Evolutionary conservation across 1,284 basidiomycete species (phyloP).

Genomic region (Moniliophthora roreri): DNA sequence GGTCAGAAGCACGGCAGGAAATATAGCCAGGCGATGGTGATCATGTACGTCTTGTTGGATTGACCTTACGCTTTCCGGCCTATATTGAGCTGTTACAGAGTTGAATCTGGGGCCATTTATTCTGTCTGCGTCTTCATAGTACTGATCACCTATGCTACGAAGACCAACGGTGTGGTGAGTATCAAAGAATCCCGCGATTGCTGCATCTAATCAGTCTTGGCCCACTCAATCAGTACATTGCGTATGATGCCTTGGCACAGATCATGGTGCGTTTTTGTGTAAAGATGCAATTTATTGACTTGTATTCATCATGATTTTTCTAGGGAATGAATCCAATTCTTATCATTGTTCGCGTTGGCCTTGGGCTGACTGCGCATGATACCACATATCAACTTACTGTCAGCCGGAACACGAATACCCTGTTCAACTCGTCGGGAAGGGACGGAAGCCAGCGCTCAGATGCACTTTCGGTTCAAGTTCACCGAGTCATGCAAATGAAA

Average conservation of each 20-base stretch:
- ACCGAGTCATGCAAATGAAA: no score
- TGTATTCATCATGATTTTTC: no score
- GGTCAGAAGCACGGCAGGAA: conserved; percentile 1
- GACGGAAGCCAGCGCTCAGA: no score
- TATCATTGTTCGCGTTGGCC: conserved; percentile 13
- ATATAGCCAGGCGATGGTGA: conserved; percentile 5
- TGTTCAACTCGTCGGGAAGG: no score
- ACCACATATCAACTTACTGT: no score
- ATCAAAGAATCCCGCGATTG: no score
- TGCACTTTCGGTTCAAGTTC: no score
- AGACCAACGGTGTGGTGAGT: neutral
- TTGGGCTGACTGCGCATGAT: conserved; percentile 6
- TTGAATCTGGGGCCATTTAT: conserved; percentile 13
- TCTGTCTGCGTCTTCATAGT: conserved; percentile 6
- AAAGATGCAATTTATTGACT: no score
- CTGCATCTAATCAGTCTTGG: no score
- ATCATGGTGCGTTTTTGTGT: neutral
- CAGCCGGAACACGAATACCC: no score
- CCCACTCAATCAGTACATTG: neutral
- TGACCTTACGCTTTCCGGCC: neutral
- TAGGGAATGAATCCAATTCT: conserved; percentile 13
- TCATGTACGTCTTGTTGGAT: conserved; percentile 5
- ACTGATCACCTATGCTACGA: conserved; percentile 2
- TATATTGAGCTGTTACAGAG: neutral
- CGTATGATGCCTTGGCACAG: conserved; percentile 1